Conservation (phyloP, 139 green algal genomes). For the Coelastrella sp. region DNA sequence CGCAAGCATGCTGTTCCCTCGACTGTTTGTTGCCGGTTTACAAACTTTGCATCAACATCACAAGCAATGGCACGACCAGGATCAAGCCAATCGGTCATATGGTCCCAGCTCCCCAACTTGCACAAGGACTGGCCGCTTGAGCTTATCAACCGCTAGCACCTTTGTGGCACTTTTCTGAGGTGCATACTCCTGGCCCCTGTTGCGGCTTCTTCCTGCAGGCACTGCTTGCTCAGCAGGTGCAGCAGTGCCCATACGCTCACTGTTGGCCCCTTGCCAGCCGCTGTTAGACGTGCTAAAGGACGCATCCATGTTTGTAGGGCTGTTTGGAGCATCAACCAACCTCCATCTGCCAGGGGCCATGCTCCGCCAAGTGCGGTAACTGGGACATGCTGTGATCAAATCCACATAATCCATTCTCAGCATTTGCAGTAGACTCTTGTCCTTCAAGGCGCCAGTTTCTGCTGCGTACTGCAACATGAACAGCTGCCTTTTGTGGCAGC, state of each 20-base stretch:
- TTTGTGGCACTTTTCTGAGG: not conserved
- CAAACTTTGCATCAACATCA: not conserved
- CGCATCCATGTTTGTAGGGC: no score
- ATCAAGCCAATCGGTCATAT: slow-evolving; percentile 13
- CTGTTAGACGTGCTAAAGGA: not conserved
- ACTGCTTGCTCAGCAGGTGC: not conserved
- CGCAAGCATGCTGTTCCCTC: no score
- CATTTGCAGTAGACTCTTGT: not conserved
- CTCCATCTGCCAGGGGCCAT: slow-evolving; percentile 24
- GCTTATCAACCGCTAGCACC: slow-evolving; percentile 23
- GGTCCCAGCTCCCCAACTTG: slow-evolving; percentile 23
- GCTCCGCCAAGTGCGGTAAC: slow-evolving; percentile 25
- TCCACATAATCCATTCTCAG: slow-evolving; percentile 31
- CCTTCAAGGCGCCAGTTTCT: slow-evolving; percentile 6
- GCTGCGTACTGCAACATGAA: slow-evolving; percentile 32
- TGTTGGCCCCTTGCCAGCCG: not conserved
- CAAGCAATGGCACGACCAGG: not conserved
- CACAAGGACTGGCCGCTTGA: not conserved
- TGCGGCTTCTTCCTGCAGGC: not conserved
- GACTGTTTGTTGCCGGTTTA: not conserved
- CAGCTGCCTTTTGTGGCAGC: slow-evolving; percentile 16
- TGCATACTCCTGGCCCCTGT: not conserved
- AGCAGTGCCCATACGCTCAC: not conserved
- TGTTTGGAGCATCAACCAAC: not conserved
- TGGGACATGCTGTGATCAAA: slow-evolving; percentile 10